Conservation (phyloP, 495 filamentous ascomycete species). For the Lasiosphaeria hispida region DNA sequence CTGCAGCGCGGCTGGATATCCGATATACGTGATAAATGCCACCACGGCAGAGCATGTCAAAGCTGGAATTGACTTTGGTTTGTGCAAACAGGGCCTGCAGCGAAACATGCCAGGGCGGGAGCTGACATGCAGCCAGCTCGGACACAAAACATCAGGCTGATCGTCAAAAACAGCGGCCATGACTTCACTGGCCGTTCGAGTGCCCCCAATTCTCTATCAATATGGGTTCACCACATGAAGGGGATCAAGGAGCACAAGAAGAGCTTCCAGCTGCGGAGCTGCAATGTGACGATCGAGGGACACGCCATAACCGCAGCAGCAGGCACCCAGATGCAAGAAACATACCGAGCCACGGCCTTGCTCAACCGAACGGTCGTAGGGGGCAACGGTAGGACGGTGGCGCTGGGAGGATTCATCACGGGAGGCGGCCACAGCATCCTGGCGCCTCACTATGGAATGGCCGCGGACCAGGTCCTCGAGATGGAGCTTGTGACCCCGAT, state of each 20-base stretch:
- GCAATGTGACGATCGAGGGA: slow-evolving; percentile 27
- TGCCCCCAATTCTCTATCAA: slow-evolving; percentile 43
- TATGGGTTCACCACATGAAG: slow-evolving; percentile 48
- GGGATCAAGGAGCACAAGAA: slow-evolving; percentile 31
- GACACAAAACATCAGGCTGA: slow-evolving; percentile 53
- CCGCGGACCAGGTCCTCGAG: slow-evolving; percentile 58
- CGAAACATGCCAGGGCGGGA: slow-evolving; percentile 3
- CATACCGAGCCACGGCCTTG: slow-evolving; percentile 27
- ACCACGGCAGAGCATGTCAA: slow-evolving; percentile 39
- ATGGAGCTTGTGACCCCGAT: slow-evolving; percentile 56
- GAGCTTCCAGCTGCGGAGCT: slow-evolving; percentile 32
- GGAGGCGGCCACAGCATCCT: slow-evolving; percentile 60
- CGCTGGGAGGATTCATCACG: slow-evolving; percentile 53
- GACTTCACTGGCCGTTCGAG: slow-evolving; percentile 52
- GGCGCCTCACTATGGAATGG: slow-evolving; percentile 54
- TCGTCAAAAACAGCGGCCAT: slow-evolving; percentile 63
- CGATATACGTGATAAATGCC: slow-evolving; percentile 45
- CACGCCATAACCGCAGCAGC: slow-evolving; percentile 35
- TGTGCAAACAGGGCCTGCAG: not conserved
- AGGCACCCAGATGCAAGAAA: slow-evolving; percentile 33
- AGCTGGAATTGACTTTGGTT: slow-evolving; percentile 40
- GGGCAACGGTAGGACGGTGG: slow-evolving; percentile 24
- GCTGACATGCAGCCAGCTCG: slow-evolving; percentile 27
- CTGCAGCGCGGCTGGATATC: slow-evolving; percentile 38
- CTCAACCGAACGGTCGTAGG: slow-evolving; percentile 33